Percentiles rank a stretch among this genome's conserved stretches.
These are phyloP conservation scores for Alternaria solani DNA, from an alignment of 2,329 filamentous ascomycete genomes.

Conservation along the genomic window DNA sequence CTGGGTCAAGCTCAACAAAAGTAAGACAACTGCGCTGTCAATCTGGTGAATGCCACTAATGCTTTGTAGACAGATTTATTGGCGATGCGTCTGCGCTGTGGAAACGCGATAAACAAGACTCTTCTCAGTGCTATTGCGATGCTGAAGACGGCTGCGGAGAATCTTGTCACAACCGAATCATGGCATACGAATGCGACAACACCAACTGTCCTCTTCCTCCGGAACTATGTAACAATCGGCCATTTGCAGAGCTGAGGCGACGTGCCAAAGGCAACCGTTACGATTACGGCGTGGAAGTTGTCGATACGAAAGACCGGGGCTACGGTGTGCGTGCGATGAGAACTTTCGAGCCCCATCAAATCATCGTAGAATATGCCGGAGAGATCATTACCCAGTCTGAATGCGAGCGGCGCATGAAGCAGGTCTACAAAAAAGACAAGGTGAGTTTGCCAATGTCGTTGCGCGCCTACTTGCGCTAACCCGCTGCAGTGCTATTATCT, in stretches of 20 bases:
- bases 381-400: constrained; percentile 97
- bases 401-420: constrained; percentile 91
- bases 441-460: constrained; percentile 58
- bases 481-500: constrained; percentile 85
- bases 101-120: constrained; percentile 79
- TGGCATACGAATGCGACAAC: constrained; percentile 96
- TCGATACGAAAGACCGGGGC: constrained; percentile 87
- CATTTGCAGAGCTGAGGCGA: constrained; percentile 80
- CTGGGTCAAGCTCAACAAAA: constrained; percentile 91
- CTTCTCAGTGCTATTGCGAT: constrained; percentile 67
- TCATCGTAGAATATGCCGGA: constrained; percentile 98
- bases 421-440: constrained; percentile 91
- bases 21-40: constrained; percentile 60
- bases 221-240: constrained; percentile 82
- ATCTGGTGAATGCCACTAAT: constrained; percentile 24
- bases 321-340: constrained; percentile 92
- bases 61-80: constrained; percentile 78
- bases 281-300: constrained; percentile 91
- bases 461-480: constrained; percentile 24
- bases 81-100: constrained; percentile 82
- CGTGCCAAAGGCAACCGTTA: constrained; percentile 78
- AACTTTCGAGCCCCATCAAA: constrained; percentile 85
- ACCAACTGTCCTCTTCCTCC: constrained; percentile 83
- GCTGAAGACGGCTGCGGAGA: constrained; percentile 82
- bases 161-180: constrained; percentile 91